Base-by-base conservation (phyloP, 176 grass and related monocot species). In the Aegilops umbellulata region DNA sequence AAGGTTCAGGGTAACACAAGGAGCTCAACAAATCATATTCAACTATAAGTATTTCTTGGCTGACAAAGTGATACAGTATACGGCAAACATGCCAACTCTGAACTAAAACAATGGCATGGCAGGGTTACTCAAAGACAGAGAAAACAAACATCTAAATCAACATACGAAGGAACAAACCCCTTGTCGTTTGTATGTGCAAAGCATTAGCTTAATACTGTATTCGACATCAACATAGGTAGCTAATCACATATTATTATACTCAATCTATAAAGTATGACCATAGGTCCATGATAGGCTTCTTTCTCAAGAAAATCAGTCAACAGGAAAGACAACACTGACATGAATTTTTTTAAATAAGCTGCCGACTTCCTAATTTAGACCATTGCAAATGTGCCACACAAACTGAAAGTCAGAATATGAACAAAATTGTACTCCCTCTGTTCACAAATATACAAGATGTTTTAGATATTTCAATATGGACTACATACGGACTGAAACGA, bases 201-300 rank as follows among this genome's bases (percentile, higher is more conserved):
- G 13, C 65, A 77, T 77, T 85, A 81, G 7, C 65, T 73, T 83
- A 60, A 60, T 84, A 58, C 55, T 58, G 49, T 53, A 66, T 38
- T 62, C 69, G 15, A 61, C 35, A 85, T 17, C 8, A 90, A 13
- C 44, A 84, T 81, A 76, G 36, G 44, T 84, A 75, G 10, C 5
- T 80, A 78, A 78, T 80, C 53, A 61, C 35, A 31, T 75, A 85
- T 34, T 60, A 68, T 13, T 76, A 76, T 76, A 76, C 30, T 76
- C 4, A 12, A 20, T 76, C 46, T 4, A 31, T 76, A 80, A 65
- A 65, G 71, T 84, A 85, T 16, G 68, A 31, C 17, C 55, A 84
- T 23, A 36, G 42, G 34, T 76, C 7, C 9, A 70, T 75, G 42
- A 80, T 64, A 89, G 6, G 53, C 53, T 57, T 7, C 55, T 58